Evolutionary conservation across 495 filamentous ascomycete genomes (phyloP).

Genomic region (Cercophora scortea): DNA sequence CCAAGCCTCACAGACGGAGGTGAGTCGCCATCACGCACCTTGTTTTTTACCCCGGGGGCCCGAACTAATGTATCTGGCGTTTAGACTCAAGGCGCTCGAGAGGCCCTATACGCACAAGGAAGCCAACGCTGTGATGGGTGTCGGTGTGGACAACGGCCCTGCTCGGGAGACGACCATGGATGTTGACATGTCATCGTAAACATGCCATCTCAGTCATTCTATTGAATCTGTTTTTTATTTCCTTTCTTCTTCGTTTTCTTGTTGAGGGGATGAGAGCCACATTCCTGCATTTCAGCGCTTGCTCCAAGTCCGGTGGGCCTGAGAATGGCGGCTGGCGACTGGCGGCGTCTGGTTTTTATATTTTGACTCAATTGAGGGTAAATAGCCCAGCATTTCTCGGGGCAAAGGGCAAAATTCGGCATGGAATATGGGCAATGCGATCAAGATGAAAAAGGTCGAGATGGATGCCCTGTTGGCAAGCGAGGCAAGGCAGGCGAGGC

Average conservation of each 20-base stretch:
- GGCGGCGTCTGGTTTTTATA: background rate
- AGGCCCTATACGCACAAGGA: slow-evolving; percentile 4
- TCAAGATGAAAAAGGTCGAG: background rate
- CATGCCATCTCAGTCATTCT: background rate
- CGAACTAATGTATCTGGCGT: background rate
- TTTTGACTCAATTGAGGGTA: no score
- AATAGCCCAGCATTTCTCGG: background rate
- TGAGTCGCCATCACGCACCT: slow-evolving; percentile 28
- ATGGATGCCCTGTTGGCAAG: no score
- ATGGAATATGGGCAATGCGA: background rate
- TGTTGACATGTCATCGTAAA: slow-evolving; percentile 1
- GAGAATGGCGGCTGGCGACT: background rate
- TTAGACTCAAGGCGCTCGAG: slow-evolving; percentile 4
- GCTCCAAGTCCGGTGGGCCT: background rate
- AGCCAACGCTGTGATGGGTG: slow-evolving; percentile 1
- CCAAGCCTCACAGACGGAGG: slow-evolving; percentile 90
- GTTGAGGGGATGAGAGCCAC: background rate
- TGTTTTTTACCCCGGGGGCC: background rate
- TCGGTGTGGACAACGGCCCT: slow-evolving; percentile 4
- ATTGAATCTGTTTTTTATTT: background rate
- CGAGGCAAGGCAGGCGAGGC: no score
- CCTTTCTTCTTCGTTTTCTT: background rate
- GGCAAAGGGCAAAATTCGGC: background rate
- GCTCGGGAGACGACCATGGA: background rate
- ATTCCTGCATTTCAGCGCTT: background rate